Base-by-base conservation (phyloP, 306 rosid species). In the Quercus berberidifolia region DNA sequence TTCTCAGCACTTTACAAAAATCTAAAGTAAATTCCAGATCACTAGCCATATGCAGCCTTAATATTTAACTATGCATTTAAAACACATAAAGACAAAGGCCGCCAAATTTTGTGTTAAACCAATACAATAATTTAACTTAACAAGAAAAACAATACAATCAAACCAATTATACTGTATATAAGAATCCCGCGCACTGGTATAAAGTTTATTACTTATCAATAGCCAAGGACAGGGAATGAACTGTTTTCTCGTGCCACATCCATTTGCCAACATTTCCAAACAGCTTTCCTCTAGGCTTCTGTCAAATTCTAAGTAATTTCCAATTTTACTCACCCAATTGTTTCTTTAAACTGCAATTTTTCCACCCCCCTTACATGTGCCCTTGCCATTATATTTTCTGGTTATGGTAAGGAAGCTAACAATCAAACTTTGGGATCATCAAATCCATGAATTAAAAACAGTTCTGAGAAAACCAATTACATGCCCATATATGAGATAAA, bases 391-490 rank as follows among this genome's bases (percentile, higher is more conserved):
- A 73, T 17, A 2, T 9, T 31, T 74, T 28, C 18, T 21, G 5
- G 59, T 49, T 57, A 63, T 51, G 26, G 17, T 33, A 71, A 71
- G 60, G 67, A 83, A 75, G 55, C 56, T 75, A 64, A 55, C 30
- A 25, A 55, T 59, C 76, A 57, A 8, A 21, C 19, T 74, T 4
- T 55, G 35, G 55, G 76, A 71, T 55, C 55, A 49, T 25, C 81
- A 46, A 75, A 1, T 73, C 58, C 13, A 43, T 43, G 33, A 75
- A 17, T 31, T 68, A 31, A 31, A 1, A 33, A 58, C 64, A 58
- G 64, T 59, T 59, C 31, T 23, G 8, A 33, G 13, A 30, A 30
- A 67, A 17, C 6, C 23, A 67, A 38, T 68, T 19, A 59, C 10
- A 11, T 81, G 38, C 55, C 69, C 80, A 33, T 46, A 41, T 5